These are phyloP conservation scores for Dactylonectria estremocensis DNA, from an alignment of 2,329 filamentous ascomycete genomes.

Conservation along the genomic window DNA sequence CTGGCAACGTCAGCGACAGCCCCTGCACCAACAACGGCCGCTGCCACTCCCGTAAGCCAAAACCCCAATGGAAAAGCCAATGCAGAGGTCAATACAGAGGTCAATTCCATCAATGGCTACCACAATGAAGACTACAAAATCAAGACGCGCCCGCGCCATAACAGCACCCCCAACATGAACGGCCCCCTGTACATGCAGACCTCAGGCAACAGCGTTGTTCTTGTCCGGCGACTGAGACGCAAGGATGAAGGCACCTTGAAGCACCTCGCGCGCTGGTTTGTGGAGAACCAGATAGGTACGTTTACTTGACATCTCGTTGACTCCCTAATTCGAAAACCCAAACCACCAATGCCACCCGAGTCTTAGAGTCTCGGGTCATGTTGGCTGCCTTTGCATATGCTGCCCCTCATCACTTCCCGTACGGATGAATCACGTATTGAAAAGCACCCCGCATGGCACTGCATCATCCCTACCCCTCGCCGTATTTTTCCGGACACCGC, in stretches of 20 bases:
- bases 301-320: constrained; percentile 38
- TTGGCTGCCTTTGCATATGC: background rate
- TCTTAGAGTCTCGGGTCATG: background rate
- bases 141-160: constrained; percentile 48
- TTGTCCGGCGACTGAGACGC: constrained; percentile 71
- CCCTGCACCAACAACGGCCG: constrained; percentile 23
- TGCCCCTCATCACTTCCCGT: background rate
- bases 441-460: constrained; percentile 45
- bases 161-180: constrained; percentile 63
- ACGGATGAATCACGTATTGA: constrained; percentile 28
- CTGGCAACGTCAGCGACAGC: constrained; percentile 26
- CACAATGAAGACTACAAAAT: constrained; percentile 30
- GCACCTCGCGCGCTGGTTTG: constrained; percentile 77
- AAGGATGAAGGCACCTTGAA: constrained; percentile 75
- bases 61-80: constrained; percentile 6
- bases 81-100: constrained; percentile 9
- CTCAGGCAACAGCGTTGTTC: constrained; percentile 65
- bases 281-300: constrained; percentile 86
- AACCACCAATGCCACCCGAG: constrained; percentile 23
- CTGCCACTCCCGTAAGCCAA: constrained; percentile 13
- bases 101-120: constrained; percentile 25
- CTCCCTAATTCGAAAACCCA: constrained; percentile 10
- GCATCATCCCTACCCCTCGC: constrained; percentile 34
- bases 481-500: constrained; percentile 35
- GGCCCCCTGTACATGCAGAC: constrained; percentile 72